Evolutionary conservation across 2,329 filamentous ascomycete species (phyloP), one percentile per base, ranked within the genome.

Genomic region (Helminthosporium solani): DNA sequence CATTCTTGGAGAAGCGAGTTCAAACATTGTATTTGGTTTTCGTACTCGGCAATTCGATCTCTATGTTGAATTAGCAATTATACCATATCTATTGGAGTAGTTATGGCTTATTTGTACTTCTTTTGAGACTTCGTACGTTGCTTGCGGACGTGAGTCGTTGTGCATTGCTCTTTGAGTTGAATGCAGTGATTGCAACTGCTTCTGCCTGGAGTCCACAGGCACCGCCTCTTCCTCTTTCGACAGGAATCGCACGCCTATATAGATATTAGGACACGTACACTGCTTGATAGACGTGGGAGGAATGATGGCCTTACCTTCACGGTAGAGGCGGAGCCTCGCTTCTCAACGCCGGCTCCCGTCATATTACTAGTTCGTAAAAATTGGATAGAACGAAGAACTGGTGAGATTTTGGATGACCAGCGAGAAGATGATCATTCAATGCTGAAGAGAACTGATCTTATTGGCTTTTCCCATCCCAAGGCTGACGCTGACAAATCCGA

Each of bases 191-290:
- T 57, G 37, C 61, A 64, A 15, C 55, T 52, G 16, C 44, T 31
- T 6, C 47, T 31, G 23, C 56, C 61, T 12, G 47, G 38, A 7
- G 43, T 44, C 56, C 58, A 65, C 7, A 56, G 21, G 31, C 62
- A 63, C 49, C 51, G 51, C 43, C 58, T 44, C 34, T 64, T 63
- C 27, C 58, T 54, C 37, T 53, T 56, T 15, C 58, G 50, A 44
- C 58, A 64, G 7, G 60, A 56, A 50, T 63, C 62, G 36, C 57
- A 63, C 16, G 58, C 56, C 58, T 63, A 30, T 33, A n/a, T 21
- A 33, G 16, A 12, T 14, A n/a, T 31, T 14, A 31, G 28, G 6
- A 31, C 28, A 14, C 12, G 14, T 14, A 12, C 5, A 4, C 8
- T 14, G 28, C 8, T 31, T 31, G 28, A 31, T 31, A 9, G 6